A percentile compares a stretch with the other conserved stretches of the same genome.
phyloP scores from a whole-genome alignment of 164 flowering plant genomes.

The Annona squamosa region DNA sequence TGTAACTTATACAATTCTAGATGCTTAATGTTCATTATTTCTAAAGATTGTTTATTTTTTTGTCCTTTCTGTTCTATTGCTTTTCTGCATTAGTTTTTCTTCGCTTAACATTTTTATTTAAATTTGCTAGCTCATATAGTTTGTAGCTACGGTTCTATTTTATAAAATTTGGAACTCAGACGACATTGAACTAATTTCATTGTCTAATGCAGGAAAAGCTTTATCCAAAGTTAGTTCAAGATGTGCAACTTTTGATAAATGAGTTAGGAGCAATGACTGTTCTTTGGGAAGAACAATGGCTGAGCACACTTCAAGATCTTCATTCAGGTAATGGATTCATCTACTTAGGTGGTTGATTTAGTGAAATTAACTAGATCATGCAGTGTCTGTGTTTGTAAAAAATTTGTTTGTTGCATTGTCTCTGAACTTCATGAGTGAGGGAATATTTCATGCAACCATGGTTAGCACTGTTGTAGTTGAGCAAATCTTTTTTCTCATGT shows the following conservation, averaged over 20 bases:
- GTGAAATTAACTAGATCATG: background rate
- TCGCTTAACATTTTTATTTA: background rate
- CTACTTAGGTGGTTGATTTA: background rate
- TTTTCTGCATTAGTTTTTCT: background rate
- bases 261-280: constrained; percentile 87
- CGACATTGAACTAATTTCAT: background rate
- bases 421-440: no score
- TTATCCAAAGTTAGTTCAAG: constrained; percentile 80
- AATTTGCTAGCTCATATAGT: background rate
- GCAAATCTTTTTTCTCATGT: no score
- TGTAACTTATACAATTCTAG: background rate
- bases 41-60: background rate
- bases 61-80: background rate
- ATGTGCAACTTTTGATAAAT: constrained; percentile 85
- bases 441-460: no score
- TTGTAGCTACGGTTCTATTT: background rate
- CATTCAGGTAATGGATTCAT: constrained; percentile 50
- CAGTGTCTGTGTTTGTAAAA: background rate
- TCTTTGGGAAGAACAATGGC: constrained; percentile 99
- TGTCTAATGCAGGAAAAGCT: constrained; percentile 59
- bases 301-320: constrained; percentile 96
- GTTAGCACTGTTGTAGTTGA: no score
- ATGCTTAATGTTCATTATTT: no score
- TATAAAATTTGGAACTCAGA: no score
- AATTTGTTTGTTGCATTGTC: no score